phyloP scores from a whole-genome alignment of 306 rosid species.

The Cicer judaicum region DNA sequence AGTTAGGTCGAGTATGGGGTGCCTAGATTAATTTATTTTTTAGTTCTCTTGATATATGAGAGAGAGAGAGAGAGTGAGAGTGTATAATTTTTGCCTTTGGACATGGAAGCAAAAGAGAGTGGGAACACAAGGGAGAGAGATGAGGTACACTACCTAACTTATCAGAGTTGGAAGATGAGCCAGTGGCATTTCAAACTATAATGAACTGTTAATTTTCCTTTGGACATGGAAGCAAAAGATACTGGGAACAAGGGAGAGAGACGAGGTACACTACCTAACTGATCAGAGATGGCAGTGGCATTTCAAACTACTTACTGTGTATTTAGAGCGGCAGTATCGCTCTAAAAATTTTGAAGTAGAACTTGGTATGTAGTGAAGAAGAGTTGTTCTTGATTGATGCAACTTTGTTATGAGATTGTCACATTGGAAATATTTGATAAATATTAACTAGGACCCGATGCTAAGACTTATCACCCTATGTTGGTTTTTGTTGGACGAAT shows the following conservation, averaged over 20 bases:
- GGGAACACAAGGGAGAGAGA: slow-evolving; percentile 4
- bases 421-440: neutral
- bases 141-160: neutral
- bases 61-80: too few relatives aligned
- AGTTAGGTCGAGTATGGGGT: neutral
- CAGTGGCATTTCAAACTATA: neutral
- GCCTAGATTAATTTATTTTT: too few relatives aligned
- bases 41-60: too few relatives aligned
- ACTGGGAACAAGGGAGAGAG: neutral
- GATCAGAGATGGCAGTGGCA: slow-evolving; percentile 11
- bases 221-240: slow-evolving; percentile 15
- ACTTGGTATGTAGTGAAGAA: neutral
- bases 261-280: slow-evolving; percentile 1
- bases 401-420: neutral
- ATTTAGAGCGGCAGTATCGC: slow-evolving; percentile 7
- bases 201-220: neutral
- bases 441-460: neutral
- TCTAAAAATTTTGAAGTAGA: neutral
- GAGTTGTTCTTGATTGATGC: slow-evolving; percentile 23
- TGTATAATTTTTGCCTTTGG: too few relatives aligned
- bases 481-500: slow-evolving; percentile 2
- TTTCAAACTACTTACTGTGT: neutral
- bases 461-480: neutral
- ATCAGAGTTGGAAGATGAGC: neutral
- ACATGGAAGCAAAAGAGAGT: slow-evolving; percentile 14